These are phyloP conservation scores for Lonicera japonica DNA, from an alignment of 129 eudicot genomes.

Conservation along the genomic window DNA sequence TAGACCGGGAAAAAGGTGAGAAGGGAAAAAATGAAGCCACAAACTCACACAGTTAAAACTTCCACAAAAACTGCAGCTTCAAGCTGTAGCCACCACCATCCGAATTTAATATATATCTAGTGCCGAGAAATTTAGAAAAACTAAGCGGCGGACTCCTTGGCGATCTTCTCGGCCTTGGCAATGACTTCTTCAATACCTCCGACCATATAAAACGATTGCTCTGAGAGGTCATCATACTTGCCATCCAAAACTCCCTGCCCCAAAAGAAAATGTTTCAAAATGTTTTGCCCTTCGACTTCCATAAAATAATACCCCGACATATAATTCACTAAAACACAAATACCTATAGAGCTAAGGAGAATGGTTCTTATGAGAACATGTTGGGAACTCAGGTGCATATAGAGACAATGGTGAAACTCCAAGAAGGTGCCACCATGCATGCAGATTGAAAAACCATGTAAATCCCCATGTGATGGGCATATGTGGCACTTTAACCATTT, in stretches of 20 bases:
- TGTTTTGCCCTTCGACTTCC: neutral
- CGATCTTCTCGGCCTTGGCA: conserved; percentile 86
- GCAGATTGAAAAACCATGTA: neutral
- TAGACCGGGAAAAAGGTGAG: neutral
- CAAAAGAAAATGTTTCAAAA: neutral
- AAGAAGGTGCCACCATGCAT: neutral
- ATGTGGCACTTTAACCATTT: no score
- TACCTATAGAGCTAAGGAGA: neutral
- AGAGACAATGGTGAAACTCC: neutral
- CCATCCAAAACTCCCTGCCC: conserved; percentile 89
- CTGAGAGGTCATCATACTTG: conserved; percentile 79
- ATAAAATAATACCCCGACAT: neutral
- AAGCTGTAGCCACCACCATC: conserved; percentile 17
- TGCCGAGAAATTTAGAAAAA: conserved; percentile 1
- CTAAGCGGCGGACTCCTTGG: conserved; percentile 54
- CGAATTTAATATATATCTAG: neutral
- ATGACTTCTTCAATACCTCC: conserved; percentile 94
- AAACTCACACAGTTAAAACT: neutral
- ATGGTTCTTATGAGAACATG: neutral
- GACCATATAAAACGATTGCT: conserved; percentile 92
- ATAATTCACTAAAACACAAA: neutral
- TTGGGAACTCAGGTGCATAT: neutral
- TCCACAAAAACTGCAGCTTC: conserved; percentile 1
- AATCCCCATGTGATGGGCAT: no score
- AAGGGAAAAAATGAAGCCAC: neutral